phyloP scores from a whole-genome alignment of 495 filamentous ascomycete genomes.

The Aspergillus funiculosus region DNA sequence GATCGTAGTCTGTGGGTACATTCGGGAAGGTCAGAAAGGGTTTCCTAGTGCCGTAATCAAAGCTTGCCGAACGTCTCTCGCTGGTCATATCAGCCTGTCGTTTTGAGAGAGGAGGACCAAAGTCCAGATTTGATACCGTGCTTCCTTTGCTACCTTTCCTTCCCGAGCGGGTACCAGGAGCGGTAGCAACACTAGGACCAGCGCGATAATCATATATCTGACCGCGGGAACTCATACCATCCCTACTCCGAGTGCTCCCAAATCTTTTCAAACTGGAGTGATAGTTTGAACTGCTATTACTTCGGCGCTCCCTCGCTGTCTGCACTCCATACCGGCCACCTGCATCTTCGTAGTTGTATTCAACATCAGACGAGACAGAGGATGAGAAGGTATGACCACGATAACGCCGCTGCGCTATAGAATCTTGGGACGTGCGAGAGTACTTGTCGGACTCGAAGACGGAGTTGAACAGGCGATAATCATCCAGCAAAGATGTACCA shows the following conservation, averaged over 20 bases:
- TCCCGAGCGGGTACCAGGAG: conserved; percentile 24
- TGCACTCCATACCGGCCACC: conserved; percentile 56
- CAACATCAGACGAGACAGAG: conserved; percentile 68
- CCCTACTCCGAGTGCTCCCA: conserved; percentile 53
- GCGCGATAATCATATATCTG: conserved; percentile 24
- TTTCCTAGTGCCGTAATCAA: conserved; percentile 56
- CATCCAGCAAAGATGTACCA: conserved; percentile 35
- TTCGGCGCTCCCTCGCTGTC: conserved; percentile 55
- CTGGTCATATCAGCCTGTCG: conserved; percentile 52
- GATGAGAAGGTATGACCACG: conserved; percentile 61
- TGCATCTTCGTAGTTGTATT: conserved; percentile 61
- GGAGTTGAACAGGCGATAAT: conserved; percentile 40
- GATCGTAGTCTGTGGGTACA: conserved; percentile 20
- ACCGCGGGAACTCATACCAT: conserved; percentile 33
- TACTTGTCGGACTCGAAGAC: conserved; percentile 32
- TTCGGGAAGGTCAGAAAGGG: conserved; percentile 29
- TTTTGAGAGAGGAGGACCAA: conserved; percentile 40
- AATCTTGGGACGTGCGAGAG: conserved; percentile 24
- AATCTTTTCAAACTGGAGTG: conserved; percentile 56
- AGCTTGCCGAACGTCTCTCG: conserved; percentile 67
- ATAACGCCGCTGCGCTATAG: conserved; percentile 33
- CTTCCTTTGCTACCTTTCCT: conserved; percentile 69
- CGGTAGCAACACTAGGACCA: background rate
- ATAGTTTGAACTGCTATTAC: conserved; percentile 76
- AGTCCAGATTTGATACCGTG: conserved; percentile 63